Base-by-base conservation (phyloP, 148 eudicot genomes). In the Cornus florida region DNA sequence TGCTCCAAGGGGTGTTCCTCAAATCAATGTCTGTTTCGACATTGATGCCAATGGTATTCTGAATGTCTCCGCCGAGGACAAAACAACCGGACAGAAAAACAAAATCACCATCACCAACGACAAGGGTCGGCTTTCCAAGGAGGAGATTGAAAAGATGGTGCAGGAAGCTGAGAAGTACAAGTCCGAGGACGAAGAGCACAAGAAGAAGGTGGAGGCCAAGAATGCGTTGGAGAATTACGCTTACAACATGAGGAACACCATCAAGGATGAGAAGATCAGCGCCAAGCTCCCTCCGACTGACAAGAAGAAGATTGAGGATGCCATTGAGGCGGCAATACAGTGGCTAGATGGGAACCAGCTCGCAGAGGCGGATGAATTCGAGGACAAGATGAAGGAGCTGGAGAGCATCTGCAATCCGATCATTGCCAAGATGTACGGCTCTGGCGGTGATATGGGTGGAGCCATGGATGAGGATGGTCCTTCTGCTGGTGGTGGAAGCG, bases 111-210 rank as follows among this genome's bases (percentile, higher is more conserved):
- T 89, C 79, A 89, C 91, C 20, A 89, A 89, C 12, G 91, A 89
- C 79, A 89, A 89, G 78, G 91, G 91, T 5, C 66, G 91, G 53
- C 64, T 88, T 33, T 89, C 90, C 33, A 85, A 88, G 83, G 90
- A 88, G 39, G 90, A 87, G 50, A 88, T 88, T 22, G 90, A 89
- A 82, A 84, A 81, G 79, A 86, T 89, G 91, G 91, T 89, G 56
- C 89, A 89, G 77, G 91, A 89, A 59, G 89, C 91, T 0, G 91
- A 89, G 85, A 89, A 81, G 74, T 89, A 86, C 80, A 88, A 86
- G 75, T 59, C 86, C 0, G 91, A 88, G 66, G 91, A 88, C 69
- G 91, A 88, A 64, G 87, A 88, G 78, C 85, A 78, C 72, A 88
- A 86, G 88, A 89, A 83, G 86, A 89, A 86, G 81, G 89, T 86